Conservation (phyloP, 768 basidiomycete genomes). For the Phylloporus rhodoxanthus region DNA sequence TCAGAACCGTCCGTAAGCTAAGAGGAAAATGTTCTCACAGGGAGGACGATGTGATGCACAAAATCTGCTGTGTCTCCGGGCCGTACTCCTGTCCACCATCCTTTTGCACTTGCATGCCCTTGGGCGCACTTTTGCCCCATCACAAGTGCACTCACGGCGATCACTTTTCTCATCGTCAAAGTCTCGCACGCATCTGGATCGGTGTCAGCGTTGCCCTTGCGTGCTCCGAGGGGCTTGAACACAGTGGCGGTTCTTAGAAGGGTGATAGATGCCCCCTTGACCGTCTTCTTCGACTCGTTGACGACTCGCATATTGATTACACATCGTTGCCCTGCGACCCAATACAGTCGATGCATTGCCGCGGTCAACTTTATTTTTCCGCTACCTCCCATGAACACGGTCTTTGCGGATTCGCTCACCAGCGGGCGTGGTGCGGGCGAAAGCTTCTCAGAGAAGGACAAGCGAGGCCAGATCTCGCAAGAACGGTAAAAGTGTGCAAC, state of each 20-base stretch:
- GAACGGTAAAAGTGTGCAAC: constrained; percentile 88
- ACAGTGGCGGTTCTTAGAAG: constrained; percentile 61
- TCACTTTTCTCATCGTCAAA: constrained; percentile 52
- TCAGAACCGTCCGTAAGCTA: constrained; percentile 4
- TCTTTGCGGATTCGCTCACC: constrained; percentile 48
- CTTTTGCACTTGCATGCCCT: constrained; percentile 73
- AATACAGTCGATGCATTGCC: constrained; percentile 61
- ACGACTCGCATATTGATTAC: constrained; percentile 56
- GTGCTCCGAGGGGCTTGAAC: constrained; percentile 45
- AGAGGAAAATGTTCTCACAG: constrained; percentile 46
- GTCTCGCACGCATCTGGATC: constrained; percentile 63
- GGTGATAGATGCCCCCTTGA: constrained; percentile 59
- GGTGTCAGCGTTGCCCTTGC: constrained; percentile 28
- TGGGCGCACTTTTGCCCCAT: constrained; percentile 57
- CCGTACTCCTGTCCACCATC: constrained; percentile 84
- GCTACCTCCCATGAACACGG: constrained; percentile 56
- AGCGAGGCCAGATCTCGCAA: constrained; percentile 72
- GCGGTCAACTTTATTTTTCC: constrained; percentile 64
- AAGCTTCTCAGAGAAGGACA: constrained; percentile 58
- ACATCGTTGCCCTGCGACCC: constrained; percentile 80
- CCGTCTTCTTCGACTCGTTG: constrained; percentile 62
- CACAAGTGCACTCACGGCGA: constrained; percentile 61
- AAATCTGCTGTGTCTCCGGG: constrained; percentile 58
- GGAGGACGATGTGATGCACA: constrained; percentile 63
- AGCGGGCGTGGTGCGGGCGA: constrained; percentile 56